Conservation (phyloP, 164 flowering plant species). For the Aristolochia californica region DNA sequence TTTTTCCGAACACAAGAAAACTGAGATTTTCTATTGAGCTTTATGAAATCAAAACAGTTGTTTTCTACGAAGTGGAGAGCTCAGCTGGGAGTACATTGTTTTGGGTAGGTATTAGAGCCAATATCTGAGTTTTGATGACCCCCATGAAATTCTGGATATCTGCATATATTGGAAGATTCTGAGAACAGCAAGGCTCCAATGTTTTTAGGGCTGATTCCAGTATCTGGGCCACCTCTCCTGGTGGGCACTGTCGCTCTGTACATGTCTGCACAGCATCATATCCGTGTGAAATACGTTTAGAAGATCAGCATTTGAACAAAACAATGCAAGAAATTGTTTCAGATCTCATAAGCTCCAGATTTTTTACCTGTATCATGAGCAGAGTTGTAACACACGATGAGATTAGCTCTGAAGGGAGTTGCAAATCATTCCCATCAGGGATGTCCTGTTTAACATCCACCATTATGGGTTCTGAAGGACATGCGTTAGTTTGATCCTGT, state of each 20-base stretch:
- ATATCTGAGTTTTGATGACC: slow-evolving; percentile 46
- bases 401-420: too few species aligned
- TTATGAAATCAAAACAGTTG: not conserved
- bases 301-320: too few species aligned
- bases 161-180: slow-evolving; percentile 38
- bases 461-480: too few species aligned
- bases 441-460: too few species aligned
- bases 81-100: slow-evolving; percentile 1
- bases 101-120: slow-evolving; percentile 53
- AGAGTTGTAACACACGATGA: too few species aligned
- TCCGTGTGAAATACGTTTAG: too few species aligned
- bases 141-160: slow-evolving; percentile 65
- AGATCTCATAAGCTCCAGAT: not conserved
- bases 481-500: slow-evolving; percentile 17
- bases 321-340: too few species aligned
- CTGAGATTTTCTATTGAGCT: too few species aligned
- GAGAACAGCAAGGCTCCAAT: slow-evolving; percentile 43
- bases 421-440: slow-evolving; percentile 14
- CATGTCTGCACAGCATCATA: too few species aligned
- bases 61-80: slow-evolving; percentile 9
- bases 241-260: slow-evolving; percentile 63
- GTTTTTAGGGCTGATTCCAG: slow-evolving; percentile 48
- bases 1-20: too few species aligned
- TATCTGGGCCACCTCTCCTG: slow-evolving; percentile 60
- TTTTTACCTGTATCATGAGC: slow-evolving; percentile 67